Base-by-base conservation (phyloP, 768 basidiomycete genomes). In the Lactifluus pinguis region DNA sequence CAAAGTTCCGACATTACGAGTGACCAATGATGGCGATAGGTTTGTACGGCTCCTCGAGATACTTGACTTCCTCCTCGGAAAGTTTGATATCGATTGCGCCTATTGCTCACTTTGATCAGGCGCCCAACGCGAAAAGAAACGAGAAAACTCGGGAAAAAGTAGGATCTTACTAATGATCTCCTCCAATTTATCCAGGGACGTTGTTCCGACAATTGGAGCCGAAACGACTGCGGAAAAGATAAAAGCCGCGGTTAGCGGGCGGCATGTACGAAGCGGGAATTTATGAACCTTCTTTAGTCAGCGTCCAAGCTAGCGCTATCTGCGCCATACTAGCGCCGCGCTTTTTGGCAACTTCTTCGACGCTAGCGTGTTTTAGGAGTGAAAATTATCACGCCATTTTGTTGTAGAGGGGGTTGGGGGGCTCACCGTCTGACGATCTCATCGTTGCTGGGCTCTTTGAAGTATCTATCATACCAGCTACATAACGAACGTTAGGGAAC, bases 61-160 rank as follows among this genome's bases (percentile, higher is more conserved):
- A 68, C 63, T 75, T 71, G 62, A 75, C 63, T 65, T 80, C 79
- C 25, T 78, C 78, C 10, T 69, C 67, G 0, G 72, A 72, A 29
- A 80, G 71, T 51, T 72, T 68, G 21, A 78, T 51, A 49, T 76
- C 67, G 42, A 75, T 19, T 4, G 68, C 74, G 25, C 67, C 70
- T 69, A n/a, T 10, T 10, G 19, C 13, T 51, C 25, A 30, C 39
- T 6, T 21, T 53, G 11, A 51, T 53, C 30, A 50, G 48, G 39
- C 29, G 53, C 25, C 52, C 15, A 21, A 7, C 32, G 32, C 36
- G 19, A 25, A 25, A 17, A n/a, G 6, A 10, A 25, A n/a, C 32
- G 19, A 25, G 25, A 2, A n/a, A n/a, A 25, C 38, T 44, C 38
- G 13, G 48, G 25, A 25, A 11, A 21, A 25, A 21, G 29, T 10